Base-by-base conservation (phyloP, 2,329 filamentous ascomycete genomes). In the Aquanectria penicillioides region DNA sequence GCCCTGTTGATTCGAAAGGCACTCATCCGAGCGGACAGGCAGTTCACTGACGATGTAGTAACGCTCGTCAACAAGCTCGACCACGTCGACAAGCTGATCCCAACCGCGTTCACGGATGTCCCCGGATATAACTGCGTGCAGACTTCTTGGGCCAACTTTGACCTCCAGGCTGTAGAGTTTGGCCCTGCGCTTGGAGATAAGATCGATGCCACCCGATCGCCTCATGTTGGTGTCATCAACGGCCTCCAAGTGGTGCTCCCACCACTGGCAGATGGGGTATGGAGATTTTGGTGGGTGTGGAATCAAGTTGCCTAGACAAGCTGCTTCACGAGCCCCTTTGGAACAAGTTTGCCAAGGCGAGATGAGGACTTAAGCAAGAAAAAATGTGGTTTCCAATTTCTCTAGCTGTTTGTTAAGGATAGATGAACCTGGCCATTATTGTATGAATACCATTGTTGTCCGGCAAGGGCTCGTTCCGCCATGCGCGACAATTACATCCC, bases 91-190 rank as follows among this genome's bases (percentile, higher is more conserved):
- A 50, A 43, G 29, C 33, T 64, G 3, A 44, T 55, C 1, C 55
- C 61, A 6, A 64, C 56, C 2, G 59, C 61, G 2, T 63, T 63
- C n/a, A 31, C 54, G 2, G 61, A 63, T 11, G 55, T 63, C 1
- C 59, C 58, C 0, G 61, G 59, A 0, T 37, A 28, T 4, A 18
- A 12, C 5, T 63, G 46, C 26, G 61, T 62, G 11, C 55, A 63
- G 15, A 59, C 61, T 0, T 62, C 59, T 2, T 63, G 55, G 61
- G 15, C 40, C 4, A 49, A 62, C 6, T 62, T 63, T 4, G 37
- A 59, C 17, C 13, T 63, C 2, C 29, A 31, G 1, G 29, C 36
- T 2, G 50, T 62, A 6, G 51, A 55, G 15, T 63, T 52, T 44
- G 61, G 61, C 4, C 41, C 26, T 0, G 4, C 56, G 2, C 26